Conservation (phyloP, 2,329 filamentous ascomycete species). For the Rachicladosporium sp. region DNA sequence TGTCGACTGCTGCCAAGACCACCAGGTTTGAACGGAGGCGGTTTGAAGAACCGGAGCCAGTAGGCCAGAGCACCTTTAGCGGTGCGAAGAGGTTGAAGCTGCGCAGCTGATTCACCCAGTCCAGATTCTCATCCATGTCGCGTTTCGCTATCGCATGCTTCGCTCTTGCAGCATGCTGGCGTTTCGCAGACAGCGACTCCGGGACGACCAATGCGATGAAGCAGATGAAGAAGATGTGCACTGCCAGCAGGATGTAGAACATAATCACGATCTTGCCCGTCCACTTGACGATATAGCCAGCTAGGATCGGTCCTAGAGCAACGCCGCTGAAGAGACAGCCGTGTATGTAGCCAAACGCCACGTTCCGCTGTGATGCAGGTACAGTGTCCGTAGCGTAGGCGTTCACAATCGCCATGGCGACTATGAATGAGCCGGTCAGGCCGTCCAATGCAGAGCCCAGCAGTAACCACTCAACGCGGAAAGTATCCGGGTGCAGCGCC, state of each 20-base stretch:
- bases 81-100: slow-evolving; percentile 59
- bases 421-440: slow-evolving; percentile 76
- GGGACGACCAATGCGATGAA: slow-evolving; percentile 63
- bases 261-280: slow-evolving; percentile 66
- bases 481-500: slow-evolving; percentile 56
- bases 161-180: slow-evolving; percentile 58
- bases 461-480: slow-evolving; percentile 70
- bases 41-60: slow-evolving; percentile 47
- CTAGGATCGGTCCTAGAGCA: slow-evolving; percentile 70
- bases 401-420: slow-evolving; percentile 64
- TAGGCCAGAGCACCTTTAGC: slow-evolving; percentile 65
- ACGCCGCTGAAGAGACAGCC: slow-evolving; percentile 82
- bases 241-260: slow-evolving; percentile 68
- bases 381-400: slow-evolving; percentile 89
- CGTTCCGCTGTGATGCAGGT: slow-evolving; percentile 62
- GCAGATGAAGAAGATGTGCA: slow-evolving; percentile 61
- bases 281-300: slow-evolving; percentile 65
- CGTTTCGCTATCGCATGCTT: slow-evolving; percentile 38
- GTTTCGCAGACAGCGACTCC: slow-evolving; percentile 67
- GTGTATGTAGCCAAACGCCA: slow-evolving; percentile 81
- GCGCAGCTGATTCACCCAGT: slow-evolving; percentile 34
- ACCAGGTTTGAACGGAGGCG: slow-evolving; percentile 66
- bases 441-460: slow-evolving; percentile 70
- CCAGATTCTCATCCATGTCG: slow-evolving; percentile 23
- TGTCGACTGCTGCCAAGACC: slow-evolving; percentile 67